Conservation (phyloP, 2,329 filamentous ascomycete genomes). For the Paracamarosporium sp. region DNA sequence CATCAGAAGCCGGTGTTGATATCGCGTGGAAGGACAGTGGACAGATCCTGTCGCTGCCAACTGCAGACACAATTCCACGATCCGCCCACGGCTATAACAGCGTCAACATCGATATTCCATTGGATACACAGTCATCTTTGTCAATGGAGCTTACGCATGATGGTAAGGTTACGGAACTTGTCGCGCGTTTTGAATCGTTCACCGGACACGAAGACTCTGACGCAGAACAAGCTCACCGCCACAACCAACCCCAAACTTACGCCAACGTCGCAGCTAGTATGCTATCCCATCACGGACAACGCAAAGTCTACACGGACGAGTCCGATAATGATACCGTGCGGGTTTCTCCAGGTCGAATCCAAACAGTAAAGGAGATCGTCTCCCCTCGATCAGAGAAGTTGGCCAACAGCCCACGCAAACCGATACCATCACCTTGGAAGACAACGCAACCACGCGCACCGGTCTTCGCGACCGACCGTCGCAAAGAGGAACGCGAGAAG, state of each 20-base stretch:
- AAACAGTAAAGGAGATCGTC: not conserved
- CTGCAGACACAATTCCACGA: constrained; percentile 27
- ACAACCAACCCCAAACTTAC: constrained; percentile 1
- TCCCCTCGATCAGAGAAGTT: not conserved
- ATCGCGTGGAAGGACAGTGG: constrained; percentile 10
- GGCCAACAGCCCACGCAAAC: constrained; percentile 29
- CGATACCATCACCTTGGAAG: constrained; percentile 35
- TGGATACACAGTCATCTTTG: constrained; percentile 24
- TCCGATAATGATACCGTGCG: constrained; percentile 15
- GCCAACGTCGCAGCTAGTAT: not conserved
- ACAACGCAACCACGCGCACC: constrained; percentile 19
- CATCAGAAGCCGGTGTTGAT: constrained; percentile 17
- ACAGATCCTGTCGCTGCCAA: constrained; percentile 4
- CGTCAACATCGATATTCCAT: constrained; percentile 31
- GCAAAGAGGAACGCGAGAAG: constrained; percentile 30
- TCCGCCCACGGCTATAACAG: constrained; percentile 22
- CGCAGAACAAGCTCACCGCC: constrained; percentile 15
- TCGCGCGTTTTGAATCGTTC: constrained; percentile 28
- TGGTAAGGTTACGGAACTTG: constrained; percentile 34
- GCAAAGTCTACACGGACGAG: not conserved
- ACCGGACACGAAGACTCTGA: constrained; percentile 19
- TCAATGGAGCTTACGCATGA: constrained; percentile 30
- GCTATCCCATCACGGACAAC: not conserved
- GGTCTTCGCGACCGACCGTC: constrained; percentile 27
- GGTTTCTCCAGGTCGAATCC: not conserved